These are phyloP conservation scores for Paecilomyces sp. DNA, from an alignment of 2,329 filamentous ascomycete species.

Conservation along the genomic window DNA sequence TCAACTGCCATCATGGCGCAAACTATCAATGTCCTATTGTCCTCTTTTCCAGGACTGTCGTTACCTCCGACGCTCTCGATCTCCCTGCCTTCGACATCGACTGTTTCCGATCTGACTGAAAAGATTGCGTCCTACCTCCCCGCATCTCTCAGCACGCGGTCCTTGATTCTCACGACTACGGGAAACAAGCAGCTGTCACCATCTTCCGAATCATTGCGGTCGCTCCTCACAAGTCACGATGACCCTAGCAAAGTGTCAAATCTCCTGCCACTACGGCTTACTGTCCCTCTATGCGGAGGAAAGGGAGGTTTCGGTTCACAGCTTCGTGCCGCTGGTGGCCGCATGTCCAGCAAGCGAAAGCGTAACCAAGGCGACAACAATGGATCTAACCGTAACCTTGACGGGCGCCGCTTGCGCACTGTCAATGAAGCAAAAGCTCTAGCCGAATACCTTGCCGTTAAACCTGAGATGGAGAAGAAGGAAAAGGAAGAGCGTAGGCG, in stretches of 20 bases:
- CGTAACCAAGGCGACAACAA: conserved; percentile 75
- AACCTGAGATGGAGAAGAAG: conserved; percentile 93
- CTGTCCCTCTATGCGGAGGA: conserved; percentile 74
- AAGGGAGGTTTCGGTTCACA: conserved; percentile 98
- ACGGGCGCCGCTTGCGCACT: conserved; percentile 81
- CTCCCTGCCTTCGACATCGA: conserved; percentile 59
- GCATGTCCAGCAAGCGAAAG: conserved; percentile 96
- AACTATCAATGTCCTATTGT: conserved; percentile 73
- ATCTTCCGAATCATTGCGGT: conserved; percentile 50
- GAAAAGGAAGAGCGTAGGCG: conserved; percentile 77
- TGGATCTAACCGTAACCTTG: conserved; percentile 85
- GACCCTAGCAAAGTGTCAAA: conserved; percentile 45
- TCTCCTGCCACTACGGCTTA: conserved; percentile 76
- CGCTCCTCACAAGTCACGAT: conserved; percentile 48
- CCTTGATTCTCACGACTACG: conserved; percentile 73
- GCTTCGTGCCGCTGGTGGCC: conserved; percentile 88
- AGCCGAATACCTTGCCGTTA: conserved; percentile 89
- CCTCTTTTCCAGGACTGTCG: conserved; percentile 74
- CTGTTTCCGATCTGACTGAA: conserved; percentile 60
- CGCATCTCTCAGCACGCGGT: conserved; percentile 50
- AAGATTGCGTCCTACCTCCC: conserved; percentile 51
- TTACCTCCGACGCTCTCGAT: conserved; percentile 77
- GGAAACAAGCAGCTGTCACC: conserved; percentile 63
- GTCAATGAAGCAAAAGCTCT: conserved; percentile 93
- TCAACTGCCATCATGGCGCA: conserved; percentile 45